A percentile compares a stretch with the other conserved stretches of the same genome.
phyloP scores from a whole-genome alignment of 495 filamentous ascomycete species.

The Podospora bellae-mahoneyi region DNA sequence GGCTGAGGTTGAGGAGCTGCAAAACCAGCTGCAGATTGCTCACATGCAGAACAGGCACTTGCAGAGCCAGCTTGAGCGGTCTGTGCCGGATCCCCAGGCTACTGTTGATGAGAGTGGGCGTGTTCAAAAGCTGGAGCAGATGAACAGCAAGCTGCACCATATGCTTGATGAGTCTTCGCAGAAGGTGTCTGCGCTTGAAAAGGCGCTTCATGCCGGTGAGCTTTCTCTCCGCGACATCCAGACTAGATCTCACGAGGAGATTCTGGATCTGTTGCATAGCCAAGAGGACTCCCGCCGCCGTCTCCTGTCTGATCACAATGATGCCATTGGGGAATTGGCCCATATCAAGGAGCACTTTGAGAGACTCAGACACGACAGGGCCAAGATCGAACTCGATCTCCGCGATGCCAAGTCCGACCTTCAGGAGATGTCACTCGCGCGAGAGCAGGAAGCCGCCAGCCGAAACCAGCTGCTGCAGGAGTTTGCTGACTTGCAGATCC shows the following conservation, averaged over 20 bases:
- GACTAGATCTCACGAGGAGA: slow-evolving; percentile 89
- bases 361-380: slow-evolving; percentile 73
- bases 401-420: slow-evolving; percentile 80
- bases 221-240: slow-evolving; percentile 88
- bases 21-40: slow-evolving; percentile 91
- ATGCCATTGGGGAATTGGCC: slow-evolving; percentile 75
- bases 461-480: slow-evolving; percentile 87
- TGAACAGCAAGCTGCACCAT: slow-evolving; percentile 88
- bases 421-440: slow-evolving; percentile 68
- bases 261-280: slow-evolving; percentile 88
- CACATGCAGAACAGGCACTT: slow-evolving; percentile 97
- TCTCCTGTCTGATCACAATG: slow-evolving; percentile 78
- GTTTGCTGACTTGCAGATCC: slow-evolving; percentile 90
- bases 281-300: slow-evolving; percentile 86
- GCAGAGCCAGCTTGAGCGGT: slow-evolving; percentile 77
- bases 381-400: slow-evolving; percentile 80
- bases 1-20: slow-evolving; percentile 84
- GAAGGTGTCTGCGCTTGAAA: slow-evolving; percentile 88
- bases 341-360: slow-evolving; percentile 86
- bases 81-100: slow-evolving; percentile 52
- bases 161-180: slow-evolving; percentile 92
- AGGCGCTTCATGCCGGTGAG: slow-evolving; percentile 81
- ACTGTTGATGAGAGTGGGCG: slow-evolving; percentile 77
- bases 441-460: slow-evolving; percentile 81
- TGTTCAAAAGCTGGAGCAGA: slow-evolving; percentile 87